A percentile compares a stretch with the other conserved stretches of the same genome.
Evolutionary conservation across 495 filamentous ascomycete genomes (phyloP).

Genomic region (Aspergillus mulundensis): DNA sequence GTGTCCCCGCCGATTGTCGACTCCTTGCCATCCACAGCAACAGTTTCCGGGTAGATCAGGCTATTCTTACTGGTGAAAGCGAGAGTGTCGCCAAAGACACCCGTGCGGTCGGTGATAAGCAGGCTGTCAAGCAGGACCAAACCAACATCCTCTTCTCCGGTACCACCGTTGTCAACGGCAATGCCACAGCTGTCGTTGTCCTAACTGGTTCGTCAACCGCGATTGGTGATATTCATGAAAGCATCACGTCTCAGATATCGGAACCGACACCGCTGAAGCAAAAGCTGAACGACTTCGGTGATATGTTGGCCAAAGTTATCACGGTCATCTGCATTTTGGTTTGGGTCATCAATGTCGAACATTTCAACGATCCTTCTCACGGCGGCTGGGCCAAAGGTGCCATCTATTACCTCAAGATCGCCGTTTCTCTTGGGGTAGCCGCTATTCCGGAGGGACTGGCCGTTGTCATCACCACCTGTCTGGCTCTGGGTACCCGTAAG

Average conservation of each 20-base stretch:
- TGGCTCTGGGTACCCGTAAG: slow-evolving; percentile 91
- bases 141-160: slow-evolving; percentile 98
- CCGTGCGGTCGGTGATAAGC: slow-evolving; percentile 61
- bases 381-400: slow-evolving; percentile 96
- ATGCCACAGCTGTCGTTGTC: slow-evolving; percentile 88
- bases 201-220: slow-evolving; percentile 88
- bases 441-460: slow-evolving; percentile 97
- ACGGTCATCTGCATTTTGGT: slow-evolving; percentile 93
- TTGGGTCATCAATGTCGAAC: slow-evolving; percentile 96
- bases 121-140: slow-evolving; percentile 97
- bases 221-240: slow-evolving; percentile 98
- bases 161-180: slow-evolving; percentile 92
- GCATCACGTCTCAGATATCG: slow-evolving; percentile 96
- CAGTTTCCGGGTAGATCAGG: slow-evolving; percentile 92
- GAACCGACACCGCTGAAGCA: slow-evolving; percentile 96
- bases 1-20: slow-evolving; percentile 95
- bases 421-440: slow-evolving; percentile 95
- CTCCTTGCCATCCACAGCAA: slow-evolving; percentile 92
- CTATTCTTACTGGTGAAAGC: slow-evolving; percentile 96
- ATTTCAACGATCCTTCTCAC: slow-evolving; percentile 93
- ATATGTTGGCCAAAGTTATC: slow-evolving; percentile 95
- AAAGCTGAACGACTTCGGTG: slow-evolving; percentile 98
- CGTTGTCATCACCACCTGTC: slow-evolving; percentile 95
- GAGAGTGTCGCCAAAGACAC: slow-evolving; percentile 92
- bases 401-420: slow-evolving; percentile 99